Evolutionary conservation across 495 filamentous ascomycete genomes (phyloP), one percentile per base, ranked within the genome.

Genomic region (Annulohypoxylon bovei): DNA sequence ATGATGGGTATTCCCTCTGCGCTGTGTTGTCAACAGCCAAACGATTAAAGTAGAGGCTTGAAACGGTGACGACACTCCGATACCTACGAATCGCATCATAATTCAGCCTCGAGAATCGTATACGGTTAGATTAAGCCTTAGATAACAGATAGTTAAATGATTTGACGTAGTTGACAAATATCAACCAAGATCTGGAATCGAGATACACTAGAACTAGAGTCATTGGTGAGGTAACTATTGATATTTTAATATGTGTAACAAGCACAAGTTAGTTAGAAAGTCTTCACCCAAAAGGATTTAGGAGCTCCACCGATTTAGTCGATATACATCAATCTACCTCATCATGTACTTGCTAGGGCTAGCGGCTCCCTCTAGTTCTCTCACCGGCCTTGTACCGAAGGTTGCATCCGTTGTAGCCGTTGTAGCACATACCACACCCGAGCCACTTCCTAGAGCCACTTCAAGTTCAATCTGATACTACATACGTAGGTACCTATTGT

Each of bases 371-470:
- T 64, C n/a, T n/a, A n/a, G n/a, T n/a, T n/a, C n/a, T n/a, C 53
- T 46, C 32, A 25, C 23, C 58, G 50, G 65, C 57, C 37, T 58
- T 58, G 54, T 64, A 62, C 65, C 58, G 60, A 64, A 65, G 55
- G 59, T 70, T 65, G 61, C 39, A 58, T 52, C 68, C 57, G 63
- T 58, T 53, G 56, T 50, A 47, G 68, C 62, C 47, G 62, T 57
- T 50, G 54, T 53, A 50, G 68, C 62, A 71, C 68, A 57, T 71
- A 71, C 62, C 57, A 63, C 39, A 42, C 49, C 52, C 22, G 22
- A 50, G 18, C 59, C 59, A 64, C 49, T 27, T 40, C 27, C 32
- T 14, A 42, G 28, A 53, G 49, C 49, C 6, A 65, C 28, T 49
- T 65, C 20, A 14, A 66, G 55, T 53, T 61, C 32, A 63, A 62